phyloP scores from a whole-genome alignment of 768 basidiomycete species.

The Mycena latifolia region DNA sequence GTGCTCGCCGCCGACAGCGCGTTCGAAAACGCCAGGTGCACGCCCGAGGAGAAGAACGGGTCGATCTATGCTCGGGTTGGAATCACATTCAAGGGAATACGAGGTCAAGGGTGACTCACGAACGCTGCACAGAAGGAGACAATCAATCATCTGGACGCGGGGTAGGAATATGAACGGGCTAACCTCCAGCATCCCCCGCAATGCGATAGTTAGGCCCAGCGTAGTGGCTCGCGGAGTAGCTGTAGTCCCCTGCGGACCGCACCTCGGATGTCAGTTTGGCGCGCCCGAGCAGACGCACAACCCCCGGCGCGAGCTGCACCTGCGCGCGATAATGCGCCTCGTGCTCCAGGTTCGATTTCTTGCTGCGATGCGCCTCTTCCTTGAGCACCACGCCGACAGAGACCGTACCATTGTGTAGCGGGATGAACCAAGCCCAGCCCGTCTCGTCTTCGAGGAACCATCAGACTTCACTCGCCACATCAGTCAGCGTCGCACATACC shows the following conservation, averaged over 20 bases:
- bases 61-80: slow-evolving; percentile 9
- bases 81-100: neutral
- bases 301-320: slow-evolving; percentile 7
- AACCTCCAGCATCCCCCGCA: slow-evolving; percentile 23
- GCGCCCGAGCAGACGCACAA: neutral
- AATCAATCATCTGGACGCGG: neutral
- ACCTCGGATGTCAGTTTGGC: slow-evolving; percentile 6
- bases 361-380: slow-evolving; percentile 41
- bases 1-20: slow-evolving; percentile 51
- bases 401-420: slow-evolving; percentile 46
- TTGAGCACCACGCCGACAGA: slow-evolving; percentile 54
- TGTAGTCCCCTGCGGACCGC: slow-evolving; percentile 14
- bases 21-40: slow-evolving; percentile 38
- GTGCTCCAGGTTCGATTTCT: slow-evolving; percentile 1
- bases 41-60: slow-evolving; percentile 38
- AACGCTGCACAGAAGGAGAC: neutral
- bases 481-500: no score
- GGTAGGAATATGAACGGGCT: neutral
- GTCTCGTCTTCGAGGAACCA: slow-evolving; percentile 45
- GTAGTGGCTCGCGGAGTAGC: slow-evolving; percentile 17
- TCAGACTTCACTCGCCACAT: no score
- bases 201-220: slow-evolving; percentile 18
- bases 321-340: neutral
- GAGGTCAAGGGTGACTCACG: neutral
- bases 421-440: slow-evolving; percentile 57